Percentiles rank a stretch among this genome's conserved stretches.
Evolutionary conservation across 345 rosid genomes (phyloP).

Genomic region (Brassica napus): Da-Ae NC_063446.1:38684501-38685000

Average conservation of each 20-base stretch:
- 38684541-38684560: background rate
- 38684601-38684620: background rate
- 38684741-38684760: background rate
- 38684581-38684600: background rate
- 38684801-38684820: constrained; percentile 21
- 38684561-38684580: background rate
- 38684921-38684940: background rate
- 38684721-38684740: background rate
- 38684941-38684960: background rate
- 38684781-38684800: constrained; percentile 27
- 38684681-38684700: background rate
- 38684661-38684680: background rate
- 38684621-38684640: background rate
- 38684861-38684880: constrained; percentile 27
- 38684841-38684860: constrained; percentile 33
- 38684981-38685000: background rate
- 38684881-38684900: background rate
- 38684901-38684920: background rate
- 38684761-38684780: constrained; percentile 13
- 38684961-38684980: background rate
- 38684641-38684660: background rate
- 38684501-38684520: too few relatives aligned
- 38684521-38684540: too few relatives aligned
- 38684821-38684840: constrained; percentile 2
- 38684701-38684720: background rate